Evolutionary conservation across 75 land plant species (phyloP).

Genomic region (Chamaecyparis obtusa): DNA sequence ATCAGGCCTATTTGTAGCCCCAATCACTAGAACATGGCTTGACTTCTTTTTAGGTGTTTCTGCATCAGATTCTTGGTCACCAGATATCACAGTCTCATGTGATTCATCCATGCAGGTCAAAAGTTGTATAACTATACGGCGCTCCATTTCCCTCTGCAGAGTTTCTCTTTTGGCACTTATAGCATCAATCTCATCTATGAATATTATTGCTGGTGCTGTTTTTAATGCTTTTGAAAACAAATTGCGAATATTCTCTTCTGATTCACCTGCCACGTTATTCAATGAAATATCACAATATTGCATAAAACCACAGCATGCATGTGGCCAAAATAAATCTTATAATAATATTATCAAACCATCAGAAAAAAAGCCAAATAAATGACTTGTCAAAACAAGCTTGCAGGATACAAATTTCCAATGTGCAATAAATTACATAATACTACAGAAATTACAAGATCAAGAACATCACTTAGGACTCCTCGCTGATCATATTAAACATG

Average conservation of each 20-base stretch:
- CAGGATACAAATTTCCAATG: not conserved
- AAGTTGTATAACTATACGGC: conserved; percentile 90
- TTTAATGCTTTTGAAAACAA: conserved; percentile 82
- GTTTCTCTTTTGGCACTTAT: conserved; percentile 93
- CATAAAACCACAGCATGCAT: not conserved
- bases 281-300: not conserved
- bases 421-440: not conserved
- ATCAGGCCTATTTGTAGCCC: conserved; percentile 98
- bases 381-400: not conserved
- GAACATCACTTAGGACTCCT: conserved; percentile 1
- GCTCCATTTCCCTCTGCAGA: conserved; percentile 92
- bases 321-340: not conserved
- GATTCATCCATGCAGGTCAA: conserved; percentile 98
- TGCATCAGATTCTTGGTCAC: conserved; percentile 18
- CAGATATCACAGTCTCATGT: conserved; percentile 24
- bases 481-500: not conserved
- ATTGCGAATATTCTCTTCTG: conserved; percentile 88
- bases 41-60: conserved; percentile 24
- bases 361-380: not conserved
- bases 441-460: not conserved
- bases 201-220: conserved; percentile 91
- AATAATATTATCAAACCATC: not conserved
- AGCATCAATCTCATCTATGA: conserved; percentile 91
- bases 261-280: conserved; percentile 60
- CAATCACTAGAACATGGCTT: conserved; percentile 90